These are phyloP conservation scores for Drosera capensis DNA, from an alignment of 148 eudicot genomes.

Conservation along the genomic window DNA sequence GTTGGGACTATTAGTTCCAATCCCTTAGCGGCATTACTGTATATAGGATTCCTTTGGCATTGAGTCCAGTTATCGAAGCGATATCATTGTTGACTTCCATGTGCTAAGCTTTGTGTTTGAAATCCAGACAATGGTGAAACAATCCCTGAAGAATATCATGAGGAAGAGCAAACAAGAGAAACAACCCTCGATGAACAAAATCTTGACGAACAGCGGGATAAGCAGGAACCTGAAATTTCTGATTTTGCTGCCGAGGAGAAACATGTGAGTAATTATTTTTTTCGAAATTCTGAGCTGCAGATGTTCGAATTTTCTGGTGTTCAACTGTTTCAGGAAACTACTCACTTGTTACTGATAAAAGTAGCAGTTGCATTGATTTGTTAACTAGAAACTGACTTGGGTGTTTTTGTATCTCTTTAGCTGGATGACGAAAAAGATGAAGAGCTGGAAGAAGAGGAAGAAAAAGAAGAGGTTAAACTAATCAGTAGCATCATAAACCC, in stretches of 20 bases:
- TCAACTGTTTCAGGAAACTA: neutral
- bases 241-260: constrained; percentile 27
- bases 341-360: neutral
- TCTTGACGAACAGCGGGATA: constrained; percentile 26
- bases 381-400: neutral
- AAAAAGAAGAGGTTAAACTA: constrained; percentile 85
- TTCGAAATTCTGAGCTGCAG: neutral
- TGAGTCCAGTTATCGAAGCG: too few species aligned
- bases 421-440: constrained; percentile 6
- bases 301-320: neutral
- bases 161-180: constrained; percentile 30
- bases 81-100: constrained; percentile 1
- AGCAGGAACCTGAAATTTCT: constrained; percentile 23
- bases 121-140: constrained; percentile 39
- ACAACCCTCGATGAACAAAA: constrained; percentile 19
- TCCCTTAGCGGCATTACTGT: too few species aligned
- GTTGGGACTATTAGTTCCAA: too few species aligned
- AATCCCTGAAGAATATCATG: constrained; percentile 19
- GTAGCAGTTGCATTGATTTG: too few species aligned
- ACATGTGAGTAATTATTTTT: constrained; percentile 14
- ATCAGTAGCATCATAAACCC: constrained; percentile 69
- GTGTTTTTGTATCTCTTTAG: neutral
- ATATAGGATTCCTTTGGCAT: too few species aligned
- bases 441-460: constrained; percentile 58
- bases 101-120: constrained; percentile 5